phyloP scores from a whole-genome alignment of 306 rosid genomes.

The Castanea mollissima region DNA sequence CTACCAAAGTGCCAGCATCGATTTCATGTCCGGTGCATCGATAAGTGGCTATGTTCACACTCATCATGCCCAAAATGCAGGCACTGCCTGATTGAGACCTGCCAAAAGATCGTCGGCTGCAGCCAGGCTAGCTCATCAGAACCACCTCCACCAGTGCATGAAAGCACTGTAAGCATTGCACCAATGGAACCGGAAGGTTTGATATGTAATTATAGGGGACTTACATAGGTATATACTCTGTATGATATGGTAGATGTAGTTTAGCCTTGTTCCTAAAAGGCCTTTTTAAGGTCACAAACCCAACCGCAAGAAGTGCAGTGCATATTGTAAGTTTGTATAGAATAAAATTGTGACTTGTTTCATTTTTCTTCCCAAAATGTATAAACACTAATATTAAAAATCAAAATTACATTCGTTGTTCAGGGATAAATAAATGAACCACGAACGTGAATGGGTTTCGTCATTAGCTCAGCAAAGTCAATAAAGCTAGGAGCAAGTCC shows the following conservation, averaged over 20 bases:
- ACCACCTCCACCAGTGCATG: slow-evolving; percentile 28
- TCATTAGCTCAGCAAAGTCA: neutral
- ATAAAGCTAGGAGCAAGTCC: neutral
- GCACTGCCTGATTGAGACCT: slow-evolving; percentile 70
- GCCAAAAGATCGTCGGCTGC: slow-evolving; percentile 65
- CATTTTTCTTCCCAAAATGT: slow-evolving; percentile 17
- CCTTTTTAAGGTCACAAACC: neutral
- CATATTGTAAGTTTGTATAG: slow-evolving; percentile 16
- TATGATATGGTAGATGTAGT: neutral
- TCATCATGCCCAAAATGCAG: slow-evolving; percentile 94
- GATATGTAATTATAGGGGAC: slow-evolving; percentile 53
- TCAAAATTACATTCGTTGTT: slow-evolving; percentile 22
- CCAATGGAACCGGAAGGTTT: slow-evolving; percentile 65
- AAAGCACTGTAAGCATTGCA: slow-evolving; percentile 36
- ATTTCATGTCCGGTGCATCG: slow-evolving; percentile 80
- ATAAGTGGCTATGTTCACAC: slow-evolving; percentile 81
- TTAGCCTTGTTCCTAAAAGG: neutral
- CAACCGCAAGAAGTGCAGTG: slow-evolving; percentile 15
- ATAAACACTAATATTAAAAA: slow-evolving; percentile 9
- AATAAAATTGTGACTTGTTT: slow-evolving; percentile 10
- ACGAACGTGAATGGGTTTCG: neutral
- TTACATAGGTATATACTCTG: neutral
- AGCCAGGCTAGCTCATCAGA: slow-evolving; percentile 37
- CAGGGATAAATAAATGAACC: slow-evolving; percentile 7
- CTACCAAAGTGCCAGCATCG: slow-evolving; percentile 90